These are phyloP conservation scores for Oidiodendron maius DNA, from an alignment of 495 filamentous ascomycete species.

Conservation along the genomic window DNA sequence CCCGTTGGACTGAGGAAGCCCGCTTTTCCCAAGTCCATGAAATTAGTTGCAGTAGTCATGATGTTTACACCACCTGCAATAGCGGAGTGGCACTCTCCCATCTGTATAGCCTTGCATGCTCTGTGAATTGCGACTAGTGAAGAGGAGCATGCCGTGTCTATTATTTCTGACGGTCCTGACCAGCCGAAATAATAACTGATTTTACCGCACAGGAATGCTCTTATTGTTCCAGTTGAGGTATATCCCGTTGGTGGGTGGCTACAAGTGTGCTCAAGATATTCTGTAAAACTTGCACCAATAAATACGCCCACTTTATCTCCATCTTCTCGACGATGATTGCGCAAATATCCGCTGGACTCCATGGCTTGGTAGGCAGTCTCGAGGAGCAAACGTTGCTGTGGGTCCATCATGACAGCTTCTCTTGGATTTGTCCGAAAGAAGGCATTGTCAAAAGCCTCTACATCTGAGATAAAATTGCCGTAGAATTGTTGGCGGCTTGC, in stretches of 20 bases:
- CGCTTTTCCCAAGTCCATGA: conserved; percentile 15
- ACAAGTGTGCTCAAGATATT: conserved; percentile 37
- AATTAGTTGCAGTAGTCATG: conserved; percentile 24
- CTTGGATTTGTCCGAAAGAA: conserved; percentile 52
- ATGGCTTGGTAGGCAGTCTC: conserved; percentile 52
- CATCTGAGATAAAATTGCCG: conserved; percentile 39
- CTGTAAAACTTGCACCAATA: conserved; percentile 25
- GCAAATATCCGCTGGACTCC: conserved; percentile 37
- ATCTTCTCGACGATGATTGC: background rate
- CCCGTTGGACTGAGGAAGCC: conserved; percentile 26
- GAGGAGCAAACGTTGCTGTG: conserved; percentile 47
- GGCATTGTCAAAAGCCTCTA: conserved; percentile 50
- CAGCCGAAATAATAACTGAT: conserved; percentile 41
- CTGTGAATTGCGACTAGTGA: conserved; percentile 70
- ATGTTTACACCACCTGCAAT: conserved; percentile 12
- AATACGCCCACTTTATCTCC: conserved; percentile 9
- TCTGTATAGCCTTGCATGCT: conserved; percentile 54
- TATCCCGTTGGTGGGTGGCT: conserved; percentile 30
- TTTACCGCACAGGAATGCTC: conserved; percentile 32
- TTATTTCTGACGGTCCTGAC: conserved; percentile 36
- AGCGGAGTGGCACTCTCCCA: conserved; percentile 4
- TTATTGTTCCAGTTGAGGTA: conserved; percentile 30
- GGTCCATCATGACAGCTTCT: conserved; percentile 55
- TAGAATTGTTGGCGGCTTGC: conserved; percentile 34
- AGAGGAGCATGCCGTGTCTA: conserved; percentile 45